Evolutionary conservation across 1,284 basidiomycete genomes (phyloP).

Genomic region (Microbotryum lychnidis-dioicae): DNA sequence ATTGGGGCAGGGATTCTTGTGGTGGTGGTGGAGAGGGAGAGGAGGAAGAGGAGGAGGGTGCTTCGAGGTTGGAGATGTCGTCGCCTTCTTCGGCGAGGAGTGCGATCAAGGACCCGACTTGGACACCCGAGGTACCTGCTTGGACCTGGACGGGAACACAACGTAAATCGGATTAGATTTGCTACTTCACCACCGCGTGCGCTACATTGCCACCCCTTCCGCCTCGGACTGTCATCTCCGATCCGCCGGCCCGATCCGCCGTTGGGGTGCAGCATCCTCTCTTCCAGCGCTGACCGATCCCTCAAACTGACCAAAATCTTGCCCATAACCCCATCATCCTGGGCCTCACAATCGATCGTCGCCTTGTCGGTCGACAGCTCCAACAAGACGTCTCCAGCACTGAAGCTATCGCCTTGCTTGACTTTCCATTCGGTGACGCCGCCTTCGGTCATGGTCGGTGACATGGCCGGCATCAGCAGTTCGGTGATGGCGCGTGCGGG

Average conservation of each 20-base stretch:
- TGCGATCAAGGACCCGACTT: conserved; percentile 41
- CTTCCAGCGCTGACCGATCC: no score
- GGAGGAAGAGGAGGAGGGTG: conserved; percentile 21
- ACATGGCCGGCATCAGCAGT: conserved; percentile 26
- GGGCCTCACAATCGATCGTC: conserved; percentile 44
- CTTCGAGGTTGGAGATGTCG: conserved; percentile 39
- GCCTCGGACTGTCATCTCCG: no score
- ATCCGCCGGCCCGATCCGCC: no score
- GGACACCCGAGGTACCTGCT: conserved; percentile 38
- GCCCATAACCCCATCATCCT: conserved; percentile 44
- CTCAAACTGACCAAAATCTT: conserved; percentile 37
- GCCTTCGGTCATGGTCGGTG: conserved; percentile 37
- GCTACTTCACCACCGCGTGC: no score
- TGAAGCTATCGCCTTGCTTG: conserved; percentile 41
- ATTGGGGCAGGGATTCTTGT: background rate
- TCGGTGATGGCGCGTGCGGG: background rate
- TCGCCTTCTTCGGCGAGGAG: conserved; percentile 44
- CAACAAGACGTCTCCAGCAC: conserved; percentile 39
- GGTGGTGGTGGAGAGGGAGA: conserved; percentile 4
- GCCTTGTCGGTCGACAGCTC: conserved; percentile 37
- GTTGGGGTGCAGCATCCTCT: background rate
- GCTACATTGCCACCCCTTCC: no score
- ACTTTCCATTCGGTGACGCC: conserved; percentile 38
- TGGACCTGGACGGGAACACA: conserved; percentile 16
- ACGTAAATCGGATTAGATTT: no score